Base-by-base conservation (phyloP, 768 basidiomycete species). In the Pleurotus tuoliensis region DNA sequence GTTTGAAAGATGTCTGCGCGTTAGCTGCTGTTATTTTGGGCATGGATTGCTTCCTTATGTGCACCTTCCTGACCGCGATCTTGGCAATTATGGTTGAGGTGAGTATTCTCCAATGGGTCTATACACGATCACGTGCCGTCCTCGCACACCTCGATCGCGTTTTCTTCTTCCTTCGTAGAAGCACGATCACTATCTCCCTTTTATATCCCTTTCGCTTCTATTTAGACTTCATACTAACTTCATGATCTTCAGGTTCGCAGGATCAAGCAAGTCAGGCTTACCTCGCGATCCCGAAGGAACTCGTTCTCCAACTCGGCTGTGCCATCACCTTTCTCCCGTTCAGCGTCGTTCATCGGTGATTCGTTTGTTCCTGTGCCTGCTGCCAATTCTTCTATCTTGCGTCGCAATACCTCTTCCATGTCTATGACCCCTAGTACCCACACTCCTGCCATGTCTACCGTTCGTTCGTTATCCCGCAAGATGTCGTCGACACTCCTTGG, bases 41-140 rank as follows among this genome's bases (percentile, higher is more conserved):
- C 7, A 79, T 95, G 45, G 97, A 99, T 69, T 97, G 94, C 68
- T 65, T 94, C 27, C 78, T 93, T 70, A 82, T 97, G 59, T 89
- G 88, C 71, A 93, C 93, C 0, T 96, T 97, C 72, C 88, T 96
- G 67, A 81, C 91, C 0, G 87, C 91, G 1, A 84, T 98, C 53
- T 75, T 99, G 53, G 87, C 85, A n/a, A 80, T 99, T 68, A 97
- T 98, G 90, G 88, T 98, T 59, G 96, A 99, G 80, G 93, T 93
- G 59, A 62, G 73, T 64, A 56, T 53, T 56, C 48, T 61, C 50
- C 58, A 11, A 5, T 18, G 16, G 13, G 22, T 40, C 51, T 24
- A 15, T 47, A 20, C 25, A 47, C 22, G 16, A 53, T 53, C 51
- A 53, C 51, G 38, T 53, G 51, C 39, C 51, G 50, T 47, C 51